These are phyloP conservation scores for Vanrija pseudolonga DNA, from an alignment of 1,284 basidiomycete genomes.

Conservation along the genomic window DNA sequence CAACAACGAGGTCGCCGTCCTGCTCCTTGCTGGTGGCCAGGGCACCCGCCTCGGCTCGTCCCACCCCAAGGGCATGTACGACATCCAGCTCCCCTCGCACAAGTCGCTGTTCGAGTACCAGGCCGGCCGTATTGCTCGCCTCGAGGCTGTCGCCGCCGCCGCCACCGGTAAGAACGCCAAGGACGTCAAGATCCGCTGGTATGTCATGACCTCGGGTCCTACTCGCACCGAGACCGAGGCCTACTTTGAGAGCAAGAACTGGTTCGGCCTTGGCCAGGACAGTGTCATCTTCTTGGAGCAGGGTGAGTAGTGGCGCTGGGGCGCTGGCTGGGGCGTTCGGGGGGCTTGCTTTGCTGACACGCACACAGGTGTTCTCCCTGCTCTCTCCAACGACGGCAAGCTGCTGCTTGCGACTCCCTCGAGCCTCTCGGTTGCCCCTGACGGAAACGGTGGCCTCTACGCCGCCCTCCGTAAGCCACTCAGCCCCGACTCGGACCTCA, in stretches of 20 bases:
- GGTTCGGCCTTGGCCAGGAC: slow-evolving; percentile 75
- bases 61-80: slow-evolving; percentile 96
- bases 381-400: slow-evolving; percentile 90
- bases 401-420: slow-evolving; percentile 78
- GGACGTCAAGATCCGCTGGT: slow-evolving; percentile 79
- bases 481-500: slow-evolving; percentile 55
- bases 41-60: slow-evolving; percentile 89
- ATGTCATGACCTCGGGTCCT: slow-evolving; percentile 98
- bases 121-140: slow-evolving; percentile 82
- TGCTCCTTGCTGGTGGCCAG: slow-evolving; percentile 97
- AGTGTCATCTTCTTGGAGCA: slow-evolving; percentile 97
- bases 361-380: slow-evolving; percentile 80
- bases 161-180: slow-evolving; percentile 55
- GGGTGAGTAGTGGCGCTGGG: slow-evolving; percentile 57
- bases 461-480: slow-evolving; percentile 81
- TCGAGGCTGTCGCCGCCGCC: slow-evolving; percentile 71
- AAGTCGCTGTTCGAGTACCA: slow-evolving; percentile 96
- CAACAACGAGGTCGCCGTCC: slow-evolving; percentile 78
- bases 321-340: slow-evolving; percentile 1
- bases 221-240: slow-evolving; percentile 81
- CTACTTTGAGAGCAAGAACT: slow-evolving; percentile 74
- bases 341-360: slow-evolving; percentile 12
- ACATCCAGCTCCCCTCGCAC: slow-evolving; percentile 87
- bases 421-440: slow-evolving; percentile 85
- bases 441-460: slow-evolving; percentile 97